Evolutionary conservation across 345 rosid genomes (phyloP), one percentile per base, ranked within the genome.

Genomic region (Linum lewisii): DNA sequence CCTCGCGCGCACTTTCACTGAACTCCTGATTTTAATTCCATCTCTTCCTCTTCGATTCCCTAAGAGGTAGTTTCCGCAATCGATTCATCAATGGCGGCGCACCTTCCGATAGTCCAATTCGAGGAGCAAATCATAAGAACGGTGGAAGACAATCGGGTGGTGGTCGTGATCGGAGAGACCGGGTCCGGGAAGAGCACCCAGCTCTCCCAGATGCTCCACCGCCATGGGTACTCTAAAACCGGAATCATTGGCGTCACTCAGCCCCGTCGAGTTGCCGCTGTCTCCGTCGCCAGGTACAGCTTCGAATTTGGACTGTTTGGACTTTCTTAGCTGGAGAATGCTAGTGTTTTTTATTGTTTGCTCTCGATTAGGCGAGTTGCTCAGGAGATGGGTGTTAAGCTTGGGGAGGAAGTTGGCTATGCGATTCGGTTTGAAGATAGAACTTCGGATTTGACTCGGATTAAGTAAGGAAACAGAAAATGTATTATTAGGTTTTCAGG

Each of bases 131-230:
- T 88, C 36, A 52, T 82, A 8, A 77, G 80, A 62, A 82, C 88
- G 2, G 85, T 93, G 25, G 84, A 81, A 44, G 77, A 79, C 65
- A 89, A 87, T 63, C 73, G 86, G 6, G 97, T 84, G 20, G 95
- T 81, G 4, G 97, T 89, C 16, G 67, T 93, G 4, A 82, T 93
- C 22, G 96, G 99, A 37, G 92, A 87, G 79, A 84, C 96, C 7
- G 99, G 99, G 22, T 89, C 99, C 1, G 99, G 99, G 0, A 89
- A 93, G 74, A 89, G 99, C 75, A 89, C 99, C 21, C 97, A 87
- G 80, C 99, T 93, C 67, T 89, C 99, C 59, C 99, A 93, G 78
- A 89, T 93, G 64, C 83, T 93, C 18, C 83, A 77, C 78, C 84
- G 95, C 21, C 71, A 73, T 26, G 97, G 97, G 42, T 93, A 82